A percentile compares a stretch with the other conserved stretches of the same genome.
These are phyloP conservation scores for Populus simonii DNA, from an alignment of 345 rosid species.

Conservation along the genomic window DNA sequence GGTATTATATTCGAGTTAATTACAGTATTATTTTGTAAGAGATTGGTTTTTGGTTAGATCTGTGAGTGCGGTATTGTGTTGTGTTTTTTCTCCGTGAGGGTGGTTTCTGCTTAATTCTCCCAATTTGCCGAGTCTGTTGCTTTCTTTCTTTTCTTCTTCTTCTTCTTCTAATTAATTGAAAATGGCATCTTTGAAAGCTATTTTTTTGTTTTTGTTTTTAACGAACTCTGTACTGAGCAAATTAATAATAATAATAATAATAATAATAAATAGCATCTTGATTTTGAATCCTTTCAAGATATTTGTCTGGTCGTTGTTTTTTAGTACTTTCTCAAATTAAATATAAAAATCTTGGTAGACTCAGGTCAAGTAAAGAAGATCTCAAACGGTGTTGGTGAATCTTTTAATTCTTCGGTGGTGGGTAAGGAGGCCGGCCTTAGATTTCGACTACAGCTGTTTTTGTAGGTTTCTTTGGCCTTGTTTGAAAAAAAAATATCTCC, in stretches of 20 bases:
- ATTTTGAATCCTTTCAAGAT: no score
- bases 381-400: background rate
- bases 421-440: background rate
- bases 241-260: no score
- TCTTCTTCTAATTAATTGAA: background rate
- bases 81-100: background rate
- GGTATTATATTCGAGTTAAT: background rate
- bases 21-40: background rate
- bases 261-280: no score
- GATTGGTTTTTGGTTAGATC: background rate
- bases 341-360: no score
- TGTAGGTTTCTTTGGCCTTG: no score
- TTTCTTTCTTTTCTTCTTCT: no score
- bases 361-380: no score
- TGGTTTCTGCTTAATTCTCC: background rate
- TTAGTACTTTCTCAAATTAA: background rate
- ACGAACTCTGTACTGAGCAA: background rate
- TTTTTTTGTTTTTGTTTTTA: no score
- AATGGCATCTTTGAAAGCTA: background rate
- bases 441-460: no score
- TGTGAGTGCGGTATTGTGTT: no score
- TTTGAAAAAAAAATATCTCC: no score
- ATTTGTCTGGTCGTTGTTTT: no score
- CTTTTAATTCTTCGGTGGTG: background rate
- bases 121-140: background rate